Base-by-base conservation (phyloP, 495 filamentous ascomycete genomes). In the Talaromyces liani region DNA sequence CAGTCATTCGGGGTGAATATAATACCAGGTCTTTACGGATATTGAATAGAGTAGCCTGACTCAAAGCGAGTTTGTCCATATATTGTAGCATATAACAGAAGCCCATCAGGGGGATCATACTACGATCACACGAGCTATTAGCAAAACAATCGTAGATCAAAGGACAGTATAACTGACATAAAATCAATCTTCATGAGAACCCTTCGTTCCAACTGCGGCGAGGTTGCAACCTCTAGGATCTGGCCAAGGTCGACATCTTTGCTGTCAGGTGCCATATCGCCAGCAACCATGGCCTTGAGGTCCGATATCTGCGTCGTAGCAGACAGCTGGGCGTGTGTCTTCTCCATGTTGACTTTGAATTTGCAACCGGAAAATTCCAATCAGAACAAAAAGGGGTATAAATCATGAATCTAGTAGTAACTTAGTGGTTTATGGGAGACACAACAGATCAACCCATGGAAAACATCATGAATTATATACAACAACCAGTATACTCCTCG, bases 31-130 rank as follows among this genome's bases (percentile, higher is more conserved):
- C 74, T 51, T 74, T 65, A 55, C 72, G 66, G 41, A 81, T 63
- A 22, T 80, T 78, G 72, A 85, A 83, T 24, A 82, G 66, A 9
- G 74, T 77, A 14, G 82, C 77, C 67, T 85, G 84, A 49, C 80
- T 83, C 1, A 85, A 70, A 3, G 83, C 82, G 9, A 82, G 74
- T 61, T 86, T 85, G 69, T 87, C 84, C 68, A 87, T 80, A 65
- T 80, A 85, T 61, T 84, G 81, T 36, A 86, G 68, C 71, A 75
- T 75, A 29, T 79, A 79, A 58, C 74, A 75, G 20, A 76, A 64
- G n/a, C 73, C 74, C 75, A 79, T 77, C 9, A 81, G 66, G 1
- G 83, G 84, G 63, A 86, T 82, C 39, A 85, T 63, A 41, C 73
- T 75, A 57, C 2, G 2, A 10, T 20, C 7, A 49, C 18, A 7